These are phyloP conservation scores for Lyophyllum semitale DNA, from an alignment of 768 basidiomycete genomes.

Conservation along the genomic window DNA sequence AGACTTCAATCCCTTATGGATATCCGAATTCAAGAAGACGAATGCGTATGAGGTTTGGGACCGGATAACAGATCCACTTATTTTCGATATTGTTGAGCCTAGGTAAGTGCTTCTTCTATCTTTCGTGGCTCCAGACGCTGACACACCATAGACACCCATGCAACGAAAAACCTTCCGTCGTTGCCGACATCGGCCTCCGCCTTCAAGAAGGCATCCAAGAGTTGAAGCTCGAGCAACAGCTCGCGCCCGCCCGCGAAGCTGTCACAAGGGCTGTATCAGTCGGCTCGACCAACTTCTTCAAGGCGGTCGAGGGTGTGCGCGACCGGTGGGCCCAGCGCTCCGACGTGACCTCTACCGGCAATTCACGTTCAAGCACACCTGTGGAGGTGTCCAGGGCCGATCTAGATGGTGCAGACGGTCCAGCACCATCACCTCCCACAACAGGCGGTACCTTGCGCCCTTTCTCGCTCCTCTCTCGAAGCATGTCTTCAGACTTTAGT, in stretches of 20 bases:
- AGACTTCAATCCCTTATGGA: slow-evolving; percentile 89
- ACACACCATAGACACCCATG: slow-evolving; percentile 77
- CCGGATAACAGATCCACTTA: slow-evolving; percentile 81
- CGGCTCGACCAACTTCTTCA: slow-evolving; percentile 82
- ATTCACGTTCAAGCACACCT: slow-evolving; percentile 36
- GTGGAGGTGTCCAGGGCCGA: slow-evolving; percentile 41
- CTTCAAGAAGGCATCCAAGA: slow-evolving; percentile 94
- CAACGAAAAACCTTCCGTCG: slow-evolving; percentile 84
- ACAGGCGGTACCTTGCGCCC: slow-evolving; percentile 11
- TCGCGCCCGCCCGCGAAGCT: slow-evolving; percentile 92
- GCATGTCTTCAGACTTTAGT: slow-evolving; percentile 2
- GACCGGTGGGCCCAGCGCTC: slow-evolving; percentile 61
- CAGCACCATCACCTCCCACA: slow-evolving; percentile 8
- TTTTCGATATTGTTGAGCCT: slow-evolving; percentile 96
- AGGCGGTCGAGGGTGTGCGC: slow-evolving; percentile 86
- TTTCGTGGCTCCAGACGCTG: not conserved
- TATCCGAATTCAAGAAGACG: slow-evolving; percentile 85
- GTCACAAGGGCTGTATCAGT: slow-evolving; percentile 73
- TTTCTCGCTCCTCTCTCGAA: slow-evolving; percentile 15
- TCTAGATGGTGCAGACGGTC: slow-evolving; percentile 23
- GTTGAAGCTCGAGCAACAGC: slow-evolving; percentile 87
- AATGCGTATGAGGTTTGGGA: slow-evolving; percentile 92
- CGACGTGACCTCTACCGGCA: slow-evolving; percentile 22
- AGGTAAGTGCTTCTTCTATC: slow-evolving; percentile 48
- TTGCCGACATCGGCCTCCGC: slow-evolving; percentile 89